Evolutionary conservation across 164 flowering plant species (phyloP), one percentile per base, ranked within the genome.

Genomic region (Paratinospora sagittata): DNA sequence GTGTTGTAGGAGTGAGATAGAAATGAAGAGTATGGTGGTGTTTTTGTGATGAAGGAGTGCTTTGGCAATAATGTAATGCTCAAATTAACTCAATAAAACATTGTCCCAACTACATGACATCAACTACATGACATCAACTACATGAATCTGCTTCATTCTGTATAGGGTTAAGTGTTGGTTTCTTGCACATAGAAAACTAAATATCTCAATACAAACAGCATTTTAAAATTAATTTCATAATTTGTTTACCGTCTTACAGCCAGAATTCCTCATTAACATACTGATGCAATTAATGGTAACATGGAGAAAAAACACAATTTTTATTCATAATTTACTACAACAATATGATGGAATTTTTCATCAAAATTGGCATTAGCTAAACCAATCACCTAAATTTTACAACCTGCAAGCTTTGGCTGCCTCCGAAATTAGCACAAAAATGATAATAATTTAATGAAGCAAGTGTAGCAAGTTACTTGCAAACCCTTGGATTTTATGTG

Each of bases 311-410:
- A 5, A 19, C 61, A 55, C 45, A n/a, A 55, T 6, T 55, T 30
- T 55, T 55, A 52, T 55, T 55, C 61, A 55, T 55, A n/a, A 55
- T 55, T 55, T 55, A 55, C 19, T 6, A 55, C 61, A 55, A 55
- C 8, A 55, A 55, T 4, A 21, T 6, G 24, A 19, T 19, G 24
- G 10, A 55, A 55, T 21, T 55, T 55, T 21, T 55, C 61, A 19
- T 19, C 61, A 55, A 55, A 55, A 55, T 55, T n/a, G 61, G 61
- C 9, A 19, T 16, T 55, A 55, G 21, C 7, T 55, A 55, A 30
- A 19, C 61, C 24, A 55, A 55, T 55, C n/a, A 16, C 61, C 23
- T 55, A 55, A 43, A 55, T 55, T 19, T 55, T 55, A 55, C 61
- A 55, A 6, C 12, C 11, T 12, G 33, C 66, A 10, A 17, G 37